Base-by-base conservation (phyloP, 2,329 filamentous ascomycete species). In the Colletotrichum ledebouriae region DNA sequence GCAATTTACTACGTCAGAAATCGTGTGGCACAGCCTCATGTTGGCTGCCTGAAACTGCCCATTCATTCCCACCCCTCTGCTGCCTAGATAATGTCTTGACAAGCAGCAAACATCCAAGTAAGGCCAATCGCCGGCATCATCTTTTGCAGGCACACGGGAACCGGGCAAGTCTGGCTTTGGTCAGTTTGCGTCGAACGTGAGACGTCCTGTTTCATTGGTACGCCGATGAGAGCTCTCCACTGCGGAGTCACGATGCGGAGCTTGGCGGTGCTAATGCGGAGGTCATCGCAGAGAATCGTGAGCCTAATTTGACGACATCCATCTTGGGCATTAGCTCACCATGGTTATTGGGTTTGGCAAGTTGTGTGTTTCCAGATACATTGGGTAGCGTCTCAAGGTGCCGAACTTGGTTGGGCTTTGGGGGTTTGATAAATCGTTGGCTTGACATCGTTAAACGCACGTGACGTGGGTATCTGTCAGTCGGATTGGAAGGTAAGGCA, bases 11-110 rank as follows among this genome's bases (percentile, higher is more conserved):
- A 39, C 25, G 20, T 33, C 55, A 22, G 22, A 55, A 25, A 37
- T 22, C 13, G 22, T 12, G 39, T 44, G 47, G 13, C 47, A 57
- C 55, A 44, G 25, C 55, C n/a, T 29, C 10, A 57, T 42, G 55
- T 12, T 44, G 55, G 55, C 55, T 57, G 55, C 55, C 55, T 57
- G 34, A 44, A 57, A 44, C 33, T 44, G 10, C 22, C 55, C 37
- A 22, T 13, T 22, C 22, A 25, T 5, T 25, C 25, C 12, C 12
- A 9, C 10, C 13, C 17, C 4, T 29, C 15, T 2, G 15, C 22
- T 10, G 9, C 47, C 47, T 10, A 50, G 29, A 42, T 17, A 44
- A 11, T 12, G 49, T n/a, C 39, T 29, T 44, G 39, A 22, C 39
- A 41, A 20, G 20, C 15, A 25, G n/a, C 13, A n/a, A 25, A 57